Percentiles rank a stretch among this genome's conserved stretches.
Conservation (phyloP, 495 filamentous ascomycete species). For the Polyplosphaeria fusca region DNA sequence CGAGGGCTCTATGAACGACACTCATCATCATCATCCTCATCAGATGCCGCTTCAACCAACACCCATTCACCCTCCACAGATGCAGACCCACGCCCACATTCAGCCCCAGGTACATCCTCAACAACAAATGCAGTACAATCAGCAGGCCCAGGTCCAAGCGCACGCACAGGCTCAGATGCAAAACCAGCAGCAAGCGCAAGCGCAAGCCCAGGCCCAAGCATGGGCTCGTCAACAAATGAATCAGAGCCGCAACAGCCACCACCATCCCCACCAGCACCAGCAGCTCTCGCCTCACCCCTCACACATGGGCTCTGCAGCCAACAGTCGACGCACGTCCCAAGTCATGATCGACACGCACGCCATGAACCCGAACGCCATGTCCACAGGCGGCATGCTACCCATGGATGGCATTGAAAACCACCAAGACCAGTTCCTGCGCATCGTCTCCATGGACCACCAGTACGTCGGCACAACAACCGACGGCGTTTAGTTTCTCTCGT, state of each 20-base stretch:
- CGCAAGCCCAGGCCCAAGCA: constrained; percentile 26
- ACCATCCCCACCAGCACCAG: constrained; percentile 22
- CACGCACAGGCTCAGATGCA: constrained; percentile 34
- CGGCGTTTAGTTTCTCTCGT: constrained; percentile 1
- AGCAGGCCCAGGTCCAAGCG: constrained; percentile 6
- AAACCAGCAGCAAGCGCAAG: constrained; percentile 23
- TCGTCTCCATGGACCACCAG: not conserved
- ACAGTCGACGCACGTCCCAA: constrained; percentile 15
- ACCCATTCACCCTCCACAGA: constrained; percentile 9
- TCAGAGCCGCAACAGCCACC: constrained; percentile 28
- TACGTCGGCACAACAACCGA: constrained; percentile 16
- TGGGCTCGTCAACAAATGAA: constrained; percentile 29
- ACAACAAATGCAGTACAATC: constrained; percentile 35
- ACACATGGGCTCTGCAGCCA: constrained; percentile 24
- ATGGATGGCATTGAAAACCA: constrained; percentile 31
- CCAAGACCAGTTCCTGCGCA: constrained; percentile 21
- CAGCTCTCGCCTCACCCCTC: constrained; percentile 25
- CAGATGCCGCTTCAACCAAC: constrained; percentile 11
- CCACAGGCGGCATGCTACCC: constrained; percentile 25
- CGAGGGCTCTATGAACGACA: constrained; percentile 7
- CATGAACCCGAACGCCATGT: not conserved
- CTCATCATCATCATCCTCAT: not conserved
- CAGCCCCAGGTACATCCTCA: constrained; percentile 12
- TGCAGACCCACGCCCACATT: constrained; percentile 6
- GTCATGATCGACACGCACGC: constrained; percentile 24